Conservation (phyloP, 164 flowering plant genomes). For the Stephania yunnanensis region DNA sequence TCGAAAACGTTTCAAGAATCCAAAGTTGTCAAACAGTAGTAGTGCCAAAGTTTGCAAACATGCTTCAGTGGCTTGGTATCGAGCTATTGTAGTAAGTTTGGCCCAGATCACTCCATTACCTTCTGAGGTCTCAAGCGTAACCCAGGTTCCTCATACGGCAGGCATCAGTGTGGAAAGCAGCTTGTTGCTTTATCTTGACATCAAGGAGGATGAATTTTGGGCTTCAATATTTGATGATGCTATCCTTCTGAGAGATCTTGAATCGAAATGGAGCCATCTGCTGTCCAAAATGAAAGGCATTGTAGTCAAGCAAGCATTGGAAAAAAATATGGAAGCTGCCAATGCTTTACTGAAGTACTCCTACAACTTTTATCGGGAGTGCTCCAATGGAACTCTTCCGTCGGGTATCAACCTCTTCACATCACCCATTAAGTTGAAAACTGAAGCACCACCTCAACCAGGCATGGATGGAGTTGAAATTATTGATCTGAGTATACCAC, state of each 20-base stretch:
- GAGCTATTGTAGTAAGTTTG: constrained; percentile 69
- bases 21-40: constrained; percentile 70
- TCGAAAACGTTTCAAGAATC: constrained; percentile 83
- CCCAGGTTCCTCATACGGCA: constrained; percentile 23
- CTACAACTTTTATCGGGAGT: constrained; percentile 77
- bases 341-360: constrained; percentile 49
- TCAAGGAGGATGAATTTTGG: constrained; percentile 66
- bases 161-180: constrained; percentile 35
- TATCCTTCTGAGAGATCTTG: constrained; percentile 38
- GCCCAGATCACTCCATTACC: constrained; percentile 63
- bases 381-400: constrained; percentile 55
- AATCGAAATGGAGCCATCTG: constrained; percentile 54
- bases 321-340: constrained; percentile 64
- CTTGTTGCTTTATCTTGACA: constrained; percentile 63
- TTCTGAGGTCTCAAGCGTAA: constrained; percentile 27
- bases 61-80: constrained; percentile 87
- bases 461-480: constrained; percentile 55
- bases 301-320: constrained; percentile 50
- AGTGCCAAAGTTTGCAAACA: constrained; percentile 83
- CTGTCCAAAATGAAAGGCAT: constrained; percentile 53
- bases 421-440: constrained; percentile 42
- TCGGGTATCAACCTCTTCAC: constrained; percentile 62
- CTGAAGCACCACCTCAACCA: constrained; percentile 36
- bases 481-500: constrained; percentile 70
- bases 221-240: constrained; percentile 57